A percentile compares a stretch with the other conserved stretches of the same genome.
Conservation (phyloP, 345 rosid species). For the Cardamine occulta region DNA sequence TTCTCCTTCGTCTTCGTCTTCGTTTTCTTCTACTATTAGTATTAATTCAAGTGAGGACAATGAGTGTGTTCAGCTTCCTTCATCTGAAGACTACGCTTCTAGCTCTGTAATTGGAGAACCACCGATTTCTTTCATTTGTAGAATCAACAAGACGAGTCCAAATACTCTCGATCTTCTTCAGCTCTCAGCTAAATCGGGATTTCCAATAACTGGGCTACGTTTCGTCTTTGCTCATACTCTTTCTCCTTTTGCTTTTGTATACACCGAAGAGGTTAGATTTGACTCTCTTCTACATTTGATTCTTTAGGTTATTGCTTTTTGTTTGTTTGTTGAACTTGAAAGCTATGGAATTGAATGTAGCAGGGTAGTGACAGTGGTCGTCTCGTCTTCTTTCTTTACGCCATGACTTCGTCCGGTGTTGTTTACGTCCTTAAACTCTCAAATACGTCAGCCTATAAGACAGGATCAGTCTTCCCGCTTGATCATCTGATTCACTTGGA, state of each 20-base stretch:
- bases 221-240: slow-evolving; percentile 64
- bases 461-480: slow-evolving; percentile 53
- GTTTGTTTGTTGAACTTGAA: slow-evolving; percentile 6
- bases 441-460: slow-evolving; percentile 47
- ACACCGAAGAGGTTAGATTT: slow-evolving; percentile 50
- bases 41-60: slow-evolving; percentile 25
- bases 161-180: slow-evolving; percentile 65
- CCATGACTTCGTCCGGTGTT: slow-evolving; percentile 66
- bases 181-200: slow-evolving; percentile 55
- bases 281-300: neutral
- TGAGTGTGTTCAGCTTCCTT: slow-evolving; percentile 47
- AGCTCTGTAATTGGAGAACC: slow-evolving; percentile 53
- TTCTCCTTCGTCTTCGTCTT: slow-evolving; percentile 23
- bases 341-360: slow-evolving; percentile 28
- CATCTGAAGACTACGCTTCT: slow-evolving; percentile 59
- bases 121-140: slow-evolving; percentile 58
- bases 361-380: slow-evolving; percentile 47
- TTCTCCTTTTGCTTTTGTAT: slow-evolving; percentile 70
- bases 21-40: slow-evolving; percentile 1
- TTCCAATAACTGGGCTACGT: slow-evolving; percentile 62
- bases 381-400: slow-evolving; percentile 56
- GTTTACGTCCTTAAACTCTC: slow-evolving; percentile 63
- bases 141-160: slow-evolving; percentile 56
- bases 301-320: neutral
- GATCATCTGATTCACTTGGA: slow-evolving; percentile 57